Base-by-base conservation (phyloP, 306 rosid genomes). In the Datisca glomerata region DNA sequence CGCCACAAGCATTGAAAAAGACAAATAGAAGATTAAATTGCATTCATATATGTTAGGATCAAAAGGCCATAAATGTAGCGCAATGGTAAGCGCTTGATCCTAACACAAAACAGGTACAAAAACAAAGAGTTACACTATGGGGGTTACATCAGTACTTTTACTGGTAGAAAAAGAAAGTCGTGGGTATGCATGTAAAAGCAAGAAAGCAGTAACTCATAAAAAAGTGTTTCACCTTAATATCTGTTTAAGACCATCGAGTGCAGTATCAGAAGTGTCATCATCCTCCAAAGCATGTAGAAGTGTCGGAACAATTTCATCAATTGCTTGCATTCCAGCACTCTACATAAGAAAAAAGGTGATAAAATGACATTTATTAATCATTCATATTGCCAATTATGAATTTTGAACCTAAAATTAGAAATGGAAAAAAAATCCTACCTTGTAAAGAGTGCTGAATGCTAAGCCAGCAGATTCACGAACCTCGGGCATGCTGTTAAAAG, bases 251-350 rank as follows among this genome's bases (percentile, higher is more conserved):
- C 98, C 98, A 41, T 89, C 95, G 18, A 84, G 98, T 18, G 98
- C 98, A 57, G 91, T 89, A 41, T 84, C 93, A 49, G 95, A 89
- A 51, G 91, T 80, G 58, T 66, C 41, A 59, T 84, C 93, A 55
- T 75, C 93, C 69, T 89, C 95, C 81, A 89, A 55, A 23, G 98
- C 95, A 68, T 70, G 93, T 43, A 89, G 72, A 65, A 89, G 95
- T 21, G 91, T 89, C 5, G 98, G 98, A 68, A 89, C 86, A 51
- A 89, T 84, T 65, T 84, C 95, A 41, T 89, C 98, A 39, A 89
- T 89, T 45, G 98, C 95, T 77, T 84, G 98, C 93, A 89, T 10
- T 65, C 98, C 98, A 56, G 98, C 98, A 72, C 73, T 89, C 98
- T 89, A 57, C 8, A 10, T 18, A 39, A 16, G 36, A 25, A 27